Percentiles rank a stretch among this genome's conserved stretches.
Evolutionary conservation across 2,329 filamentous ascomycete species (phyloP).

Genomic region (Didymella segeticola): DNA sequence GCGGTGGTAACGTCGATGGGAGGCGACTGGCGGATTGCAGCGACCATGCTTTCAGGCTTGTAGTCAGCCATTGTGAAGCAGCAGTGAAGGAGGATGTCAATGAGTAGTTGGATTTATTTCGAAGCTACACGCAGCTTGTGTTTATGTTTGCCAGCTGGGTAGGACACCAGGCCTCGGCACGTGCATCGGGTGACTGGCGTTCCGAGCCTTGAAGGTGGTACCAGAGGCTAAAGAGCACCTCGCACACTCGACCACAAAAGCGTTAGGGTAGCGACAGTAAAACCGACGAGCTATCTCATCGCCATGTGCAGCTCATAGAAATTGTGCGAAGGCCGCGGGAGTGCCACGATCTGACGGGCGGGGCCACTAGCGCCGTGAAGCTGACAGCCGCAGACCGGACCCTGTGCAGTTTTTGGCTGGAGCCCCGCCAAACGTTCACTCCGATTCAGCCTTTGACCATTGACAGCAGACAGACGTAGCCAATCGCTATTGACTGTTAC

Average conservation of each 20-base stretch:
- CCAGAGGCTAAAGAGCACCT: background rate
- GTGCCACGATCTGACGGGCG: constrained; percentile 7
- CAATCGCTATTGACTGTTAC: background rate
- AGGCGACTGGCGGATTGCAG: constrained; percentile 45
- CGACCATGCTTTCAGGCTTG: constrained; percentile 27
- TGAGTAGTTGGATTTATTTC: background rate
- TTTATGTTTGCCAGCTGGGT: background rate
- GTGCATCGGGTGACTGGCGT: background rate
- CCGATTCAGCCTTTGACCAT: background rate
- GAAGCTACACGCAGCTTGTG: background rate
- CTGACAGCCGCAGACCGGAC: constrained; percentile 8
- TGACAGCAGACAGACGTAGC: background rate
- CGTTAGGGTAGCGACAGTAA: background rate
- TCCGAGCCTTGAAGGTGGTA: constrained; percentile 1
- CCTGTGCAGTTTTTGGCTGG: constrained; percentile 12
- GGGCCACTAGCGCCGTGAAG: constrained; percentile 12
- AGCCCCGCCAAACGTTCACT: constrained; percentile 10
- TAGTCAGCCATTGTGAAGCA: constrained; percentile 30
- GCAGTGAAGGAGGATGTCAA: background rate
- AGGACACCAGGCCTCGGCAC: constrained; percentile 7
- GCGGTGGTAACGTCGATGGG: constrained; percentile 46
- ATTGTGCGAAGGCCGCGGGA: constrained; percentile 6
- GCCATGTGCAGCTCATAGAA: background rate
- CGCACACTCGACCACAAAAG: constrained; percentile 10
- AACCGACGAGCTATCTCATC: background rate